These are phyloP conservation scores for Aquilaria malaccensis DNA, from an alignment of 345 rosid genomes.

Conservation along the genomic window DNA sequence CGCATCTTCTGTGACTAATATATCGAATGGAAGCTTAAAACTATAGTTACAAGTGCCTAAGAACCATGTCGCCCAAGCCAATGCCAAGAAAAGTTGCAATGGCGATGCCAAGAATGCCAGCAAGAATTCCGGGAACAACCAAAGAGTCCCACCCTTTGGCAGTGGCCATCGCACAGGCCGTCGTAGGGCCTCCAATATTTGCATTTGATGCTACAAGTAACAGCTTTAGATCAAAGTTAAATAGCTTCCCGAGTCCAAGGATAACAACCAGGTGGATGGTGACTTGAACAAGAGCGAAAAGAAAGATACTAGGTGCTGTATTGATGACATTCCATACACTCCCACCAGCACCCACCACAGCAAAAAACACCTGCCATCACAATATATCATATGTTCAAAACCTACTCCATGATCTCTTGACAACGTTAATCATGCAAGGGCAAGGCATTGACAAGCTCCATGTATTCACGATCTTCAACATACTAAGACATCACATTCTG, in stretches of 20 bases:
- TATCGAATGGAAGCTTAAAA: too few species aligned
- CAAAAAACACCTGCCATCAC: conserved; percentile 44
- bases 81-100: conserved; percentile 79
- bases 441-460: too few species aligned
- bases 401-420: too few species aligned
- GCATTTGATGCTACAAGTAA: conserved; percentile 77
- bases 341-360: conserved; percentile 77
- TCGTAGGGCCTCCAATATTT: conserved; percentile 83
- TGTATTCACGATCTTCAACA: too few species aligned
- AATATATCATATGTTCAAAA: too few species aligned
- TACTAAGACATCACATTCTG: too few species aligned
- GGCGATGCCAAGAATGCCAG: conserved; percentile 61
- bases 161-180: conserved; percentile 83
- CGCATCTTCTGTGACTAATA: too few species aligned
- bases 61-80: conserved; percentile 55
- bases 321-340: conserved; percentile 62
- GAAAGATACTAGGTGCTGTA: conserved; percentile 67
- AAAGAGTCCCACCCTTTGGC: conserved; percentile 74
- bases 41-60: conserved; percentile 33
- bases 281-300: conserved; percentile 65
- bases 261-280: conserved; percentile 45
- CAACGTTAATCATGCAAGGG: too few species aligned
- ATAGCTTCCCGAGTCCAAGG: conserved; percentile 50
- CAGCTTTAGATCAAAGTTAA: conserved; percentile 40
- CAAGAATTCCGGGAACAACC: conserved; percentile 72